Percentiles rank a stretch among this genome's conserved stretches.
These are phyloP conservation scores for Ustilago lituana DNA, from an alignment of 1,284 basidiomycete species.

Conservation along the genomic window DNA sequence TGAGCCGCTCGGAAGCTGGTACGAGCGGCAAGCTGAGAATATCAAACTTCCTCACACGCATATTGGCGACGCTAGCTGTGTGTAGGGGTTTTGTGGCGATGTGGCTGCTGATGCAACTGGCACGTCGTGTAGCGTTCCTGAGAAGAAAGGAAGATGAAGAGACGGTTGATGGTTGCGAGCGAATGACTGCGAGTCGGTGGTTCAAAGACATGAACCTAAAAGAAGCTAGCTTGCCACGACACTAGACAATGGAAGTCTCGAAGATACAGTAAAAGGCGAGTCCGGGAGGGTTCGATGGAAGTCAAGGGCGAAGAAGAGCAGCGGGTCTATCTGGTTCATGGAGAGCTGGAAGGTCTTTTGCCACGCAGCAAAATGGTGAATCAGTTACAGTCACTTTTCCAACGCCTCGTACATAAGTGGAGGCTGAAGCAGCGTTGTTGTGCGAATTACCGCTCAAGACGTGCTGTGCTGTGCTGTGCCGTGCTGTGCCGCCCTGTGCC, in stretches of 20 bases:
- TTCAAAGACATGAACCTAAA: conserved; percentile 20
- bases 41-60: conserved; percentile 27
- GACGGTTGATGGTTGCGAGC: conserved; percentile 3
- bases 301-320: too few relatives aligned
- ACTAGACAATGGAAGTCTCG: conserved; percentile 2
- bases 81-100: background rate
- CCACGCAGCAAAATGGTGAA: conserved; percentile 2
- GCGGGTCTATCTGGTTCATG: too few relatives aligned
- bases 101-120: background rate
- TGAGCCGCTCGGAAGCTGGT: conserved; percentile 73
- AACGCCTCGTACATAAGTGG: background rate
- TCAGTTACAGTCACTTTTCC: conserved; percentile 16
- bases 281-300: background rate
- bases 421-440: conserved; percentile 4
- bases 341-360: background rate
- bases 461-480: conserved; percentile 10
- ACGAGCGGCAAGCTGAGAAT: conserved; percentile 73
- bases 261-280: background rate
- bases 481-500: too few relatives aligned
- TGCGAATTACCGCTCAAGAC: conserved; percentile 3
- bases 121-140: background rate
- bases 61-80: conserved; percentile 11
- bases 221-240: background rate
- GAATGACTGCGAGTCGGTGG: conserved; percentile 16
- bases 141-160: background rate